Conservation (phyloP, 331 rosid genomes). For the Malus hybrid region DNA sequence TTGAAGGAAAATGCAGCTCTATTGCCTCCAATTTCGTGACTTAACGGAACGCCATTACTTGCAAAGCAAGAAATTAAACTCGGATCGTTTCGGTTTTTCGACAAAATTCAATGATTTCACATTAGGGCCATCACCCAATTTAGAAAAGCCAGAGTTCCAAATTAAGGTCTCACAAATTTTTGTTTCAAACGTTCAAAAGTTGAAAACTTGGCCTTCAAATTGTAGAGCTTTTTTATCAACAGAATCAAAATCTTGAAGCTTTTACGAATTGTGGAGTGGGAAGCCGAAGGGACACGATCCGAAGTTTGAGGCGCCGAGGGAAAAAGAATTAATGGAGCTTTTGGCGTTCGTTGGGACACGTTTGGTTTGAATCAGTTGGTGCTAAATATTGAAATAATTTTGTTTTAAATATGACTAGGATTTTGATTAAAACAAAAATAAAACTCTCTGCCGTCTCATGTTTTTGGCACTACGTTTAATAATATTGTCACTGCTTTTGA, state of each 20-base stretch:
- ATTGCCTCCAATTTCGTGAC: not conserved
- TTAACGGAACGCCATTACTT: not conserved
- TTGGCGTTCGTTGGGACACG: slow-evolving; percentile 31
- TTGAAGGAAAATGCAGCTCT: not conserved
- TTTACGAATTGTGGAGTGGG: not conserved
- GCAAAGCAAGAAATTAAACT: not conserved
- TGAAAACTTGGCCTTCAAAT: too few relatives aligned
- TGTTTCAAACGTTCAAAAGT: too few relatives aligned
- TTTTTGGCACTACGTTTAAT: too few relatives aligned
- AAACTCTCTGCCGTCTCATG: too few relatives aligned
- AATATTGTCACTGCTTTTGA: too few relatives aligned
- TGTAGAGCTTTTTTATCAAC: not conserved
- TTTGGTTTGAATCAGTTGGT: slow-evolving; percentile 23
- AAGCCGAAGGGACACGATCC: slow-evolving; percentile 26
- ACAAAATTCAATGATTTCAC: not conserved
- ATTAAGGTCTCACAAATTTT: too few relatives aligned
- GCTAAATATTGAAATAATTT: not conserved
- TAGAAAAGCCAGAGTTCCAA: too few relatives aligned
- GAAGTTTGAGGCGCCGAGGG: slow-evolving; percentile 17
- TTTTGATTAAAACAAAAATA: too few relatives aligned
- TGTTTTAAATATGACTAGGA: too few relatives aligned
- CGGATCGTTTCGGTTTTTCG: not conserved
- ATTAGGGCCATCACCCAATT: too few relatives aligned
- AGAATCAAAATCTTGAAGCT: not conserved
- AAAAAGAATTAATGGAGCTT: slow-evolving; percentile 14